Percentiles rank a stretch among this genome's conserved stretches.
Conservation (phyloP, 441 rosid genomes). For the Capsella rubella region DNA sequence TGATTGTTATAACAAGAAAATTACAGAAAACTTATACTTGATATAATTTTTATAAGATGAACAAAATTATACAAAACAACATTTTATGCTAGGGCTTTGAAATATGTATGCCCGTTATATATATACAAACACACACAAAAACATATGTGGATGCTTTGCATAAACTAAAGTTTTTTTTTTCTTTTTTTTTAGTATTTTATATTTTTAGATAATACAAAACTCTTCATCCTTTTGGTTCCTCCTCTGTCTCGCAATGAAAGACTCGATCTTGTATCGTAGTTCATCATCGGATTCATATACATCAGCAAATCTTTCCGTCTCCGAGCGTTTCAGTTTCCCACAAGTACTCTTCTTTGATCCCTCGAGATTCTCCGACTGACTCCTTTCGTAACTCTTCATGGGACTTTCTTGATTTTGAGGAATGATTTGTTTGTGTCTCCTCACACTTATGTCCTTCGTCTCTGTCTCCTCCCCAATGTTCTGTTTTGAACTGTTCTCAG, state of each 20-base stretch:
- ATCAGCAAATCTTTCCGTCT: conserved; percentile 16
- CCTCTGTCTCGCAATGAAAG: conserved; percentile 50
- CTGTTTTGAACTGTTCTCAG: conserved; percentile 19
- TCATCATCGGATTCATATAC: conserved; percentile 33
- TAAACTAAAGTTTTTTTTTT: conserved; percentile 31
- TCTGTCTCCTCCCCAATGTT: conserved; percentile 8
- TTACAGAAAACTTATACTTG: conserved; percentile 8
- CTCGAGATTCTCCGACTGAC: conserved; percentile 31
- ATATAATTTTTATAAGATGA: not conserved
- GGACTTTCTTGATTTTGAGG: conserved; percentile 7
- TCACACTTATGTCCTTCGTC: conserved; percentile 25
- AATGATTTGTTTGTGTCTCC: conserved; percentile 22
- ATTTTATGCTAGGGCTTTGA: conserved; percentile 37
- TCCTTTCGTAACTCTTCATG: conserved; percentile 26
- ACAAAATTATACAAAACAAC: conserved; percentile 40
- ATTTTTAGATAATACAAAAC: conserved; percentile 29
- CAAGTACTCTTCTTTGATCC: conserved; percentile 33
- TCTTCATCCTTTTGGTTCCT: conserved; percentile 47
- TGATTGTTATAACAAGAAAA: not conserved
- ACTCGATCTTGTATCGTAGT: conserved; percentile 45
- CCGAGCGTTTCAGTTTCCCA: conserved; percentile 29
- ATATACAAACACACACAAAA: conserved; percentile 35
- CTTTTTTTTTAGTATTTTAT: not conserved
- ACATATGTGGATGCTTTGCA: conserved; percentile 41
- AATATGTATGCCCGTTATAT: conserved; percentile 29